Evolutionary conservation across 116 monocot genomes (phyloP).

Genomic region (Dioscorea cayenensis): DNA sequence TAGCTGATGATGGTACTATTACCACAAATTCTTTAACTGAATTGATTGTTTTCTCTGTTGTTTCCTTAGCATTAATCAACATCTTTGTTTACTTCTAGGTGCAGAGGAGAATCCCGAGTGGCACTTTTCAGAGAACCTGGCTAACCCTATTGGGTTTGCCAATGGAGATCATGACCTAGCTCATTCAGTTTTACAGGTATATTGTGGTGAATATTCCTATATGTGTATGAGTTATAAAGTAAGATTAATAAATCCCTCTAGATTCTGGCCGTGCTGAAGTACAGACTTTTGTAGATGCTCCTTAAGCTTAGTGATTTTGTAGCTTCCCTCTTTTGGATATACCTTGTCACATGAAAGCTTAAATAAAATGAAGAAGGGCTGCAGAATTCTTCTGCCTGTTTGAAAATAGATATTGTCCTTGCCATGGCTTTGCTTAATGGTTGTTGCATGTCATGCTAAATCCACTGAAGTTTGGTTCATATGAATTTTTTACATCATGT

Average conservation of each 20-base stretch:
- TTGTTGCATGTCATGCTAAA: background rate
- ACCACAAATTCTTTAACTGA: background rate
- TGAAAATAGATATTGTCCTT: too few species aligned
- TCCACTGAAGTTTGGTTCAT: too few species aligned
- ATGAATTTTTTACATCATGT: too few species aligned
- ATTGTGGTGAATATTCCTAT: background rate
- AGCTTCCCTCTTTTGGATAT: too few species aligned
- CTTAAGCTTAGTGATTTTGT: background rate
- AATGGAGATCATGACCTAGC: slow-evolving; percentile 67
- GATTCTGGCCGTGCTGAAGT: background rate
- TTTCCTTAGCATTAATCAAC: background rate
- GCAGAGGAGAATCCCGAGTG: slow-evolving; percentile 40
- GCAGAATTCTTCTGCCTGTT: too few species aligned
- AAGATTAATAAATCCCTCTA: background rate
- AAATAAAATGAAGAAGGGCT: too few species aligned
- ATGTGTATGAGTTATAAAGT: background rate
- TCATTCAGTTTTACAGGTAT: slow-evolving; percentile 59
- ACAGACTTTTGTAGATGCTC: background rate
- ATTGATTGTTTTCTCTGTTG: background rate
- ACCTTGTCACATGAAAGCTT: too few species aligned
- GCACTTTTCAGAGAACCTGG: slow-evolving; percentile 35
- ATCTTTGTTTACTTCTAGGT: background rate
- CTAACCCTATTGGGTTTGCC: slow-evolving; percentile 59
- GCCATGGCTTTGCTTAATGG: background rate
- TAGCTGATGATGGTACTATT: slow-evolving; percentile 31